Percentiles rank a stretch among this genome's conserved stretches.
phyloP scores from a whole-genome alignment of 768 basidiomycete species.

The Hirschioporus abietinus region DNA sequence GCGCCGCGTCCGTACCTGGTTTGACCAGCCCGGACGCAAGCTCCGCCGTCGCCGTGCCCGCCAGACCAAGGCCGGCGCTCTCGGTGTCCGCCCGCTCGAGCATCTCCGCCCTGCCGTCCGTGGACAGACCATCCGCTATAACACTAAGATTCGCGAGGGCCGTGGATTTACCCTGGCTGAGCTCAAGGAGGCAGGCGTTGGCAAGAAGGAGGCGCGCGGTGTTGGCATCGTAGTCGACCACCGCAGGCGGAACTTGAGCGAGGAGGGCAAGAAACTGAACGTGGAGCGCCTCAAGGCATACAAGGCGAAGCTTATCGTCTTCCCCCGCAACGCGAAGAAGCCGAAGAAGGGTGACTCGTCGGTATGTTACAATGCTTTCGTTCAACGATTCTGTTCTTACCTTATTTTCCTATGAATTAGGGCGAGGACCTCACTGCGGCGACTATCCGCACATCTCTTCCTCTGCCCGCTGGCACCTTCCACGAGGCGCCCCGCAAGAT shows the following conservation, averaged over 20 bases:
- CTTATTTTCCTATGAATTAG: constrained; percentile 34
- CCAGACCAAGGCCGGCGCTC: constrained; percentile 81
- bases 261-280: constrained; percentile 94
- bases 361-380: constrained; percentile 40
- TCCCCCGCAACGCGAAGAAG: constrained; percentile 94
- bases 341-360: constrained; percentile 93
- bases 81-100: constrained; percentile 87
- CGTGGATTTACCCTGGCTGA: constrained; percentile 94
- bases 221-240: constrained; percentile 96
- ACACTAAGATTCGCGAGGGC: constrained; percentile 94
- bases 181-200: constrained; percentile 93
- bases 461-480: constrained; percentile 62
- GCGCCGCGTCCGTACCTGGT: constrained; percentile 93
- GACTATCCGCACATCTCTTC: constrained; percentile 61
- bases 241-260: constrained; percentile 91
- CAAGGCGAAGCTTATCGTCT: constrained; percentile 89
- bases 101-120: constrained; percentile 97
- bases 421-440: constrained; percentile 75
- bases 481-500: constrained; percentile 91
- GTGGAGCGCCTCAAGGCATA: constrained; percentile 92
- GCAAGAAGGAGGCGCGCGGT: constrained; percentile 87
- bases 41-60: constrained; percentile 91
- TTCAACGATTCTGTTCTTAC: constrained; percentile 6
- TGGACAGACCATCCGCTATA: constrained; percentile 95
- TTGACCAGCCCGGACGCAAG: constrained; percentile 98